Percentiles rank a stretch among this genome's conserved stretches.
These are phyloP conservation scores for Paecilomyces fulvus DNA, from an alignment of 2,329 filamentous ascomycete species.

Conservation along the genomic window DNA sequence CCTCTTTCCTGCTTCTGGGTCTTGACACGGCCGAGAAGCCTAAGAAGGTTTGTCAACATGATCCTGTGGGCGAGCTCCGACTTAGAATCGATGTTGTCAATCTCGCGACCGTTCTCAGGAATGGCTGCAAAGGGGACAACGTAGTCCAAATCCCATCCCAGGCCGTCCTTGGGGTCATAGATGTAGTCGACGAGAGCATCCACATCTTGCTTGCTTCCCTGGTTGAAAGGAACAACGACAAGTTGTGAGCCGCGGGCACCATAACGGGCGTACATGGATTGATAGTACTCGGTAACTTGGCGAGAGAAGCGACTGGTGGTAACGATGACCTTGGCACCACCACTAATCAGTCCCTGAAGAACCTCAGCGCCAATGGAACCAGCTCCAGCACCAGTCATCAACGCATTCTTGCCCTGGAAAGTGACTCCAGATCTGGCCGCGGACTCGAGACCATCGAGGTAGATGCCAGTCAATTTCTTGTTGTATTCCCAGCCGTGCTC, in stretches of 20 bases:
- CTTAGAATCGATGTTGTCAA: slow-evolving; percentile 92
- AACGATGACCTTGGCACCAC: slow-evolving; percentile 92
- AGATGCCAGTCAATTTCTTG: slow-evolving; percentile 92
- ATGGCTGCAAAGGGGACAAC: slow-evolving; percentile 96
- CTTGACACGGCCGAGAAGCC: slow-evolving; percentile 85
- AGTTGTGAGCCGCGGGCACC: slow-evolving; percentile 92
- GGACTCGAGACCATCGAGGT: slow-evolving; percentile 84
- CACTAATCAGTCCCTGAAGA: slow-evolving; percentile 87
- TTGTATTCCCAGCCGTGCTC: slow-evolving; percentile 98
- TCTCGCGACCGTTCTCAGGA: slow-evolving; percentile 93
- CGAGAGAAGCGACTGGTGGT: slow-evolving; percentile 95
- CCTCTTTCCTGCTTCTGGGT: slow-evolving; percentile 76
- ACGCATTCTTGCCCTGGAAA: slow-evolving; percentile 87
- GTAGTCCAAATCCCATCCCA: slow-evolving; percentile 96
- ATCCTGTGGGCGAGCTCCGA: slow-evolving; percentile 97
- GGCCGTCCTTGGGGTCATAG: slow-evolving; percentile 89
- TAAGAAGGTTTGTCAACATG: slow-evolving; percentile 95
- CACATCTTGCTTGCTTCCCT: slow-evolving; percentile 96
- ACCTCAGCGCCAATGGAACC: slow-evolving; percentile 97
- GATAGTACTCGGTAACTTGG: slow-evolving; percentile 98
- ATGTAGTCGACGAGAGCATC: slow-evolving; percentile 93
- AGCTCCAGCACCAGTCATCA: slow-evolving; percentile 97
- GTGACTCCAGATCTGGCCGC: slow-evolving; percentile 81
- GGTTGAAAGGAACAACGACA: slow-evolving; percentile 97
- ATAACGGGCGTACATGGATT: slow-evolving; percentile 93